Evolutionary conservation across 2,329 filamentous ascomycete genomes (phyloP).

Genomic region (Purpureocillium lavendulum): DNA sequence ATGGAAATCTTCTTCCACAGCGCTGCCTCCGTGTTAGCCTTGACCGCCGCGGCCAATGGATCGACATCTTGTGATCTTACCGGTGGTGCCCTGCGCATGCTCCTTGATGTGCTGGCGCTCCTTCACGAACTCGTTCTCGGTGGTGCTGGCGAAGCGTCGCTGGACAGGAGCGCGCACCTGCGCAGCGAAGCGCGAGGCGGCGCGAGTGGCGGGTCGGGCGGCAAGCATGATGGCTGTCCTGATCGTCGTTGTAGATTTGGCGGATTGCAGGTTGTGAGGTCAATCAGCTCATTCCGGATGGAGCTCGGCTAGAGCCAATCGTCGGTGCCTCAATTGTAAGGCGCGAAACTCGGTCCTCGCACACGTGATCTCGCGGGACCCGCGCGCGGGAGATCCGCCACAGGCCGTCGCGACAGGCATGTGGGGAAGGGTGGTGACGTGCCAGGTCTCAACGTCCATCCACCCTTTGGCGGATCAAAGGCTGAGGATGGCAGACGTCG

Average conservation of each 20-base stretch:
- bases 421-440: not conserved
- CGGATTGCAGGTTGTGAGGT: conserved; percentile 19
- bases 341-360: conserved; percentile 9
- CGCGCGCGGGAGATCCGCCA: conserved; percentile 8
- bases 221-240: conserved; percentile 47
- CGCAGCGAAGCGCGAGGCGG: conserved; percentile 53
- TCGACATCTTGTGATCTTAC: conserved; percentile 45
- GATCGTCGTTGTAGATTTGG: conserved; percentile 12
- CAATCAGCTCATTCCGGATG: conserved; percentile 25
- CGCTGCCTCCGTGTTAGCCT: conserved; percentile 41
- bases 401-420: too few species aligned
- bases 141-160: conserved; percentile 64
- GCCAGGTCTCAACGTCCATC: not conserved
- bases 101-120: conserved; percentile 87
- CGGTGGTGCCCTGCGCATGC: conserved; percentile 76
- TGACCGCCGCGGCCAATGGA: conserved; percentile 13
- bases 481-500: too few species aligned
- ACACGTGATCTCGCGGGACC: conserved; percentile 22
- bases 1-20: conserved; percentile 94
- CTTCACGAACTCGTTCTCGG: conserved; percentile 88
- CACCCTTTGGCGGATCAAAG: too few species aligned
- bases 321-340: conserved; percentile 22
- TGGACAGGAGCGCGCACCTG: conserved; percentile 53
- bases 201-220: conserved; percentile 53
- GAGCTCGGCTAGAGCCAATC: conserved; percentile 24